Base-by-base conservation (phyloP, 495 filamentous ascomycete species). In the Tricharina praecox region DNA sequence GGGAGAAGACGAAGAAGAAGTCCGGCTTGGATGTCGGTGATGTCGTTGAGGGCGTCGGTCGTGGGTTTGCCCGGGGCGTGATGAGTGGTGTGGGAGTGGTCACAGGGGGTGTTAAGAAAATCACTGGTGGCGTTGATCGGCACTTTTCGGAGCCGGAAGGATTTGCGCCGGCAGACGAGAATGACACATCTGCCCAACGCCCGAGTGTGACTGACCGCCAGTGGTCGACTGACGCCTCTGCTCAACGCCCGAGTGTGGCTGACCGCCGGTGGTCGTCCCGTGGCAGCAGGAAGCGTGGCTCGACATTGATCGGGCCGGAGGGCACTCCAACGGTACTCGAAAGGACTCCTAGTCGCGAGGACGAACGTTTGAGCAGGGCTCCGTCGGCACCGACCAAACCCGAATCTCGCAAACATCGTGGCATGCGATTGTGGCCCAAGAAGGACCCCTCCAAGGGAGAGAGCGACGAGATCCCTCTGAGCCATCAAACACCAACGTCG, bases 1-100 rank as follows among this genome's bases (percentile, higher is more conserved):
- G 66, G 48, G 9, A 37, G 15, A 37, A 18, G 16, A 18, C 4
- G 16, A 8, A 18, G 34, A 70, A 67, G 51, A 44, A 4, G 8
- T 9, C 16, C 18, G 34, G 34, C 5, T 18, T 37, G 8, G 15
- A 9, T 13, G 28, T 32, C 28, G 34, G 34, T 15, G 9, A 26
- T 43, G 23, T 48, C 10, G 46, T 39, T 16, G 46, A 34, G 10
- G 46, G 46, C 2, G 46, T 42, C n/a, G 16, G 20, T 16, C 8
- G 20, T 45, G 63, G 70, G 25, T 67, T 81, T 41, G 81, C 77
- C 8, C 72, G 80, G 53, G 73, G 69, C 26, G 65, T 70, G 40
- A 40, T 53, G 20, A 53, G 32, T 30, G 55, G 55, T 19, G 51
- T 59, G 9, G 34, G 18, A 15, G 25, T 23, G 13, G 28, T 50